Evolutionary conservation across 805 yeast genomes (phyloP).

Genomic region (Ogataea polymorpha): DNA sequence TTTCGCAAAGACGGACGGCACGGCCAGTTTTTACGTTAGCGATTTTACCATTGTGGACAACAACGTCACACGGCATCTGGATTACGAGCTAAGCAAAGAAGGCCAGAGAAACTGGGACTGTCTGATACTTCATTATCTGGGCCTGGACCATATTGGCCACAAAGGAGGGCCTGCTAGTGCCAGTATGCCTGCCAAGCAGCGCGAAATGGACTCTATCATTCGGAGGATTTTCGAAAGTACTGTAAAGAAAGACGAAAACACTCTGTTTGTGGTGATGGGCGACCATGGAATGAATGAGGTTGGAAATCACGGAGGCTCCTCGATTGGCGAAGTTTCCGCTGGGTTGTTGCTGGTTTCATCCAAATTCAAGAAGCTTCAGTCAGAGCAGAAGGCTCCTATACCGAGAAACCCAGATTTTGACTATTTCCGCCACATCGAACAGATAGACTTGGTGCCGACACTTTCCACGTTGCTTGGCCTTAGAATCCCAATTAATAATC

Average conservation of each 20-base stretch:
- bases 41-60: constrained; percentile 93
- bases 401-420: constrained; percentile 41
- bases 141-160: constrained; percentile 97
- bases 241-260: constrained; percentile 35
- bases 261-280: constrained; percentile 76
- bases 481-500: constrained; percentile 66
- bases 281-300: constrained; percentile 97
- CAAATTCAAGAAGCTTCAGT: constrained; percentile 38
- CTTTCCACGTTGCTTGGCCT: constrained; percentile 57
- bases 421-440: constrained; percentile 55
- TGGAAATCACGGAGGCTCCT: constrained; percentile 97
- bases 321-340: constrained; percentile 87
- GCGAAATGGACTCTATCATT: constrained; percentile 79
- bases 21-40: constrained; percentile 89
- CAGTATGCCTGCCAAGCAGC: constrained; percentile 78
- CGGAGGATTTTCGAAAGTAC: constrained; percentile 42
- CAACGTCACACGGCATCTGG: constrained; percentile 88
- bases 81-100: constrained; percentile 45
- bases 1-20: constrained; percentile 74
- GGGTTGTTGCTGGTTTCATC: constrained; percentile 71
- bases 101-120: constrained; percentile 67
- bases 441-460: constrained; percentile 73
- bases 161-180: constrained; percentile 86
- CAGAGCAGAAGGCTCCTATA: constrained; percentile 36
- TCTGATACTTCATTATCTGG: constrained; percentile 83